Conservation (phyloP, 768 basidiomycete genomes). For the Psilocybe subaeruginosa region DNA sequence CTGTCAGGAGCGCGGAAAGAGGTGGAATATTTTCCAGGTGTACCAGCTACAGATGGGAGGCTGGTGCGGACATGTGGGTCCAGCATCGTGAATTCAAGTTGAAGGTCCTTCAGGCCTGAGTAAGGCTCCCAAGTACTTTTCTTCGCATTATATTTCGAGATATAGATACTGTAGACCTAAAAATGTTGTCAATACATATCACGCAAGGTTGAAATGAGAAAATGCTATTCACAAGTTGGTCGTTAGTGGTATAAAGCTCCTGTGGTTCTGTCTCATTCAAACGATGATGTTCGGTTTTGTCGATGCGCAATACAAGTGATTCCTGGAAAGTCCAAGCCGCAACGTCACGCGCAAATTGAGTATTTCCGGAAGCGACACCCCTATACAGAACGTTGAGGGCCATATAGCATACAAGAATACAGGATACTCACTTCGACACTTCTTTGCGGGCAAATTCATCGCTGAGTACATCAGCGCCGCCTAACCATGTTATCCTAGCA, state of each 20-base stretch:
- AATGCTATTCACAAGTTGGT: slow-evolving; percentile 64
- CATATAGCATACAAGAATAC: neutral
- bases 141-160: slow-evolving; percentile 68
- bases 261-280: slow-evolving; percentile 62
- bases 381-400: slow-evolving; percentile 30
- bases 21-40: slow-evolving; percentile 74
- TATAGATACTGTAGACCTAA: slow-evolving; percentile 73
- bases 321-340: slow-evolving; percentile 93
- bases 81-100: slow-evolving; percentile 98
- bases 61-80: slow-evolving; percentile 93
- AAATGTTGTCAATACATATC: slow-evolving; percentile 1
- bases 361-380: slow-evolving; percentile 73
- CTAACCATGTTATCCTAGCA: slow-evolving; percentile 79
- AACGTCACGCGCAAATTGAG: slow-evolving; percentile 72
- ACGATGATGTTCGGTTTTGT: slow-evolving; percentile 72
- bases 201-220: slow-evolving; percentile 4
- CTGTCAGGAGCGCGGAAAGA: slow-evolving; percentile 91
- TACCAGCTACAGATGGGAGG: slow-evolving; percentile 57
- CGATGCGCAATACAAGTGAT: slow-evolving; percentile 77
- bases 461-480: slow-evolving; percentile 78
- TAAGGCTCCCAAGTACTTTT: slow-evolving; percentile 71
- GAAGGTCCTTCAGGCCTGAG: slow-evolving; percentile 75
- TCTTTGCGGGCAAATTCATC: slow-evolving; percentile 74
- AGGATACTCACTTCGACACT: slow-evolving; percentile 53
- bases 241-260: slow-evolving; percentile 84